Percentiles rank a stretch among this genome's conserved stretches.
Evolutionary conservation across 371 early-diverging fungal genomes (phyloP).

Genomic region (Mucor saturninus): DNA sequence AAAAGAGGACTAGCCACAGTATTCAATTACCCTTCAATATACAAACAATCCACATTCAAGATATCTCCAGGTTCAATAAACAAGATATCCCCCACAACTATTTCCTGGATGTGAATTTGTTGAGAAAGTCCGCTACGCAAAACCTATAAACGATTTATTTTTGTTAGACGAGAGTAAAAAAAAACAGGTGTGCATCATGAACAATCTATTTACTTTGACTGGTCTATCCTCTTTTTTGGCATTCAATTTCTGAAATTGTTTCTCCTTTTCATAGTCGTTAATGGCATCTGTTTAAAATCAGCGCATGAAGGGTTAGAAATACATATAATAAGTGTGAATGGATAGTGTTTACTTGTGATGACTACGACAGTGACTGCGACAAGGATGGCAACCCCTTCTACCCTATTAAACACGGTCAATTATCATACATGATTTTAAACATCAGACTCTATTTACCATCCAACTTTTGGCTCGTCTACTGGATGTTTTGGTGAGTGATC

Average conservation of each 20-base stretch:
- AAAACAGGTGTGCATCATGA: background rate
- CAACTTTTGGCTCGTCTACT: background rate
- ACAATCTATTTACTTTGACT: background rate
- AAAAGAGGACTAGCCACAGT: background rate
- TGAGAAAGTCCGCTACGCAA: background rate
- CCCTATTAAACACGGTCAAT: background rate
- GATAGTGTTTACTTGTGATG: background rate
- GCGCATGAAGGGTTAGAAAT: background rate
- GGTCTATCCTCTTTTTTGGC: slow-evolving; percentile 1
- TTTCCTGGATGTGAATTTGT: slow-evolving; percentile 2
- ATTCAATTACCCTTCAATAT: background rate
- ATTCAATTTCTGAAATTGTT: slow-evolving; percentile 2
- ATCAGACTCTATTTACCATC: background rate
- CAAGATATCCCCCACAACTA: background rate
- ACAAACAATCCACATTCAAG: slow-evolving; percentile 1
- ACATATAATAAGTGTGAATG: background rate
- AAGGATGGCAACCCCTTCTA: background rate
- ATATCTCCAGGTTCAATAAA: slow-evolving; percentile 2
- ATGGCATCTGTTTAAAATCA: background rate
- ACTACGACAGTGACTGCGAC: background rate
- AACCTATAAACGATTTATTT: background rate
- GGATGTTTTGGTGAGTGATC: background rate
- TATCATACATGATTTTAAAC: background rate
- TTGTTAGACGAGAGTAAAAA: background rate
- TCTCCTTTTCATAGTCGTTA: background rate